These are phyloP conservation scores for Crucibulum laeve DNA, from an alignment of 768 basidiomycete species.

Conservation along the genomic window DNA sequence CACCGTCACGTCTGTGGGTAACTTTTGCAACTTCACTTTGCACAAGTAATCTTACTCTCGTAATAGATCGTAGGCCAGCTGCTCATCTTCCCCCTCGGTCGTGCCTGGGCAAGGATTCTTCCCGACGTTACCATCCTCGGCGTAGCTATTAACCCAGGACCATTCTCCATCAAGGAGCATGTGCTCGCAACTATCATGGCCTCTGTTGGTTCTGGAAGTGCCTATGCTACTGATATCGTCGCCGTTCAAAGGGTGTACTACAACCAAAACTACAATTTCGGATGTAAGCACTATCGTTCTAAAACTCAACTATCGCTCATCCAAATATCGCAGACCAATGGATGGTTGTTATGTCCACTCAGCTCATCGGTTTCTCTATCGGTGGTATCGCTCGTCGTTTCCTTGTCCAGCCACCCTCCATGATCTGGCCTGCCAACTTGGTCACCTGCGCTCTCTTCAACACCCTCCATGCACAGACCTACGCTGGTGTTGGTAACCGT, in stretches of 20 bases:
- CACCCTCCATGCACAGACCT: constrained; percentile 71
- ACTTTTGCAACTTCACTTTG: not conserved
- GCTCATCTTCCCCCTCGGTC: constrained; percentile 62
- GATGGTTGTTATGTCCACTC: constrained; percentile 73
- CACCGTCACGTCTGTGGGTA: constrained; percentile 42
- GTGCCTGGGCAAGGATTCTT: constrained; percentile 50
- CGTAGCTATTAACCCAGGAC: constrained; percentile 56
- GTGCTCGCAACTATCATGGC: constrained; percentile 56
- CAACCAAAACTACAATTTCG: constrained; percentile 55
- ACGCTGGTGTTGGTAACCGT: constrained; percentile 59
- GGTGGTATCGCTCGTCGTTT: constrained; percentile 71
- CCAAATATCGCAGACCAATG: constrained; percentile 55
- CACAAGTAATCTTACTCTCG: not conserved
- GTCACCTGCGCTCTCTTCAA: constrained; percentile 77
- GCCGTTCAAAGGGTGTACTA: constrained; percentile 78
- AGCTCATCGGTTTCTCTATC: constrained; percentile 80
- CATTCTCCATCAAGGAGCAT: constrained; percentile 74
- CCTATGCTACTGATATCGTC: constrained; percentile 74
- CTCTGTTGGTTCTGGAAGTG: constrained; percentile 38
- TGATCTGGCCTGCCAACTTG: constrained; percentile 79
- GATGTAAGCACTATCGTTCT: constrained; percentile 33
- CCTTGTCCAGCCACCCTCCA: constrained; percentile 68
- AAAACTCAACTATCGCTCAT: not conserved
- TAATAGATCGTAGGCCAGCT: constrained; percentile 62
- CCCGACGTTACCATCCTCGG: constrained; percentile 53